Percentiles rank a stretch among this genome's conserved stretches.
phyloP scores from a whole-genome alignment of 2,329 filamentous ascomycete genomes.

The Diaporthe sp. region DNA sequence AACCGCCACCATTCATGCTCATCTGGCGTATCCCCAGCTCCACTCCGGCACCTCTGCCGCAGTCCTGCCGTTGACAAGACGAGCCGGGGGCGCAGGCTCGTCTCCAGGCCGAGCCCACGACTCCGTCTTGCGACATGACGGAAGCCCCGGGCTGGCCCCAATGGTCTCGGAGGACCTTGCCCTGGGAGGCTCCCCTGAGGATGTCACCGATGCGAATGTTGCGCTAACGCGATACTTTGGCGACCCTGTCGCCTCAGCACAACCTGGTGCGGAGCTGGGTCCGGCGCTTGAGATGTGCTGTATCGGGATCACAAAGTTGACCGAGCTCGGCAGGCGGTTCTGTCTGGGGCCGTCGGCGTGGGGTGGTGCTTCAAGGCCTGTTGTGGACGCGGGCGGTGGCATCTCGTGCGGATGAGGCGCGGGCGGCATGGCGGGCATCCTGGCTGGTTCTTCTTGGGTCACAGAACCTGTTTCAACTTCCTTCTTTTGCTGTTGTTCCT shows the following conservation, averaged over 20 bases:
- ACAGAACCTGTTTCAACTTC: background rate
- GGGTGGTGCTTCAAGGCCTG: background rate
- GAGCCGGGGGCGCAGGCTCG: background rate
- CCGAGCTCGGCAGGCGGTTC: background rate
- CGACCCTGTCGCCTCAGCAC: too few species aligned
- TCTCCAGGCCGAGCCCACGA: background rate
- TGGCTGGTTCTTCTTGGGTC: background rate
- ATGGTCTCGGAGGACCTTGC: too few species aligned
- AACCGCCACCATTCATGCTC: background rate
- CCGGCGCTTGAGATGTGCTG: background rate
- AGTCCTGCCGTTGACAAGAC: background rate
- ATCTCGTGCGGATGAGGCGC: background rate
- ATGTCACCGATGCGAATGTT: background rate
- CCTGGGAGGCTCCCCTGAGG: background rate
- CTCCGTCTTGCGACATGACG: background rate
- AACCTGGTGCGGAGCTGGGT: background rate
- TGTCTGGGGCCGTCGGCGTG: background rate
- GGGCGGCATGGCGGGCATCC: background rate
- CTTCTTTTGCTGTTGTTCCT: background rate
- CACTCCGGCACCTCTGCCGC: slow-evolving; percentile 5
- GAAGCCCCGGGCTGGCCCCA: too few species aligned
- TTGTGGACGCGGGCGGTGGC: too few species aligned
- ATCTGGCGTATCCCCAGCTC: slow-evolving; percentile 26
- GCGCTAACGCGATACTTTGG: background rate
- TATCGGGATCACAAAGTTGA: slow-evolving; percentile 18